Conservation (phyloP, 805 yeast species). For the Metschnikowia shivogae region DNA sequence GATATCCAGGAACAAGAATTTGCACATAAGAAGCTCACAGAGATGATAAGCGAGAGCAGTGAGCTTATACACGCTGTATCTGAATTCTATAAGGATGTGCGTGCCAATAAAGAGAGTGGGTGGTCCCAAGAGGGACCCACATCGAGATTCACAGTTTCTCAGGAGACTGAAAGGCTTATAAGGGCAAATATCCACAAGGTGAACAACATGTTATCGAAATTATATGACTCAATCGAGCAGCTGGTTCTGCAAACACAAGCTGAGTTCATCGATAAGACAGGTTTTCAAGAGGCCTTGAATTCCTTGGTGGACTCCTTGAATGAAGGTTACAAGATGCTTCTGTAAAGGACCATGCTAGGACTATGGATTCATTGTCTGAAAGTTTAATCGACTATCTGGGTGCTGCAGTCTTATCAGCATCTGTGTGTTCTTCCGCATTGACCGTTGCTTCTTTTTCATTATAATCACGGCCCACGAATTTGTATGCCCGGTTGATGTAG, state of each 20-base stretch:
- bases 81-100: conserved; percentile 22
- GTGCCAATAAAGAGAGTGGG: neutral
- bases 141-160: neutral
- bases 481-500: conserved; percentile 34
- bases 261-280: neutral
- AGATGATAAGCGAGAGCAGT: conserved; percentile 30
- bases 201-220: neutral
- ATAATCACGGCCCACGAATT: conserved; percentile 23
- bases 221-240: conserved; percentile 1
- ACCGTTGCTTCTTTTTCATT: neutral
- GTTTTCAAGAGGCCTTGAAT: neutral
- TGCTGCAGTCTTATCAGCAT: neutral
- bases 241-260: conserved; percentile 3
- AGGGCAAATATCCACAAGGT: neutral
- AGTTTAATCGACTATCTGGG: neutral
- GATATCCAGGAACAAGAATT: conserved; percentile 39
- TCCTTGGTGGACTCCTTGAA: conserved; percentile 1
- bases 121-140: neutral
- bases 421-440: conserved; percentile 8
- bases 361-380: no score
- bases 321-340: neutral
- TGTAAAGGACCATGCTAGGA: neutral
- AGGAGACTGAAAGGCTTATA: neutral
- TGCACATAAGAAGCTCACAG: conserved; percentile 27
- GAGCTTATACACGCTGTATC: conserved; percentile 32